Base-by-base conservation (phyloP, 1,284 basidiomycete genomes). In the Xerocomus nothofagi region DNA sequence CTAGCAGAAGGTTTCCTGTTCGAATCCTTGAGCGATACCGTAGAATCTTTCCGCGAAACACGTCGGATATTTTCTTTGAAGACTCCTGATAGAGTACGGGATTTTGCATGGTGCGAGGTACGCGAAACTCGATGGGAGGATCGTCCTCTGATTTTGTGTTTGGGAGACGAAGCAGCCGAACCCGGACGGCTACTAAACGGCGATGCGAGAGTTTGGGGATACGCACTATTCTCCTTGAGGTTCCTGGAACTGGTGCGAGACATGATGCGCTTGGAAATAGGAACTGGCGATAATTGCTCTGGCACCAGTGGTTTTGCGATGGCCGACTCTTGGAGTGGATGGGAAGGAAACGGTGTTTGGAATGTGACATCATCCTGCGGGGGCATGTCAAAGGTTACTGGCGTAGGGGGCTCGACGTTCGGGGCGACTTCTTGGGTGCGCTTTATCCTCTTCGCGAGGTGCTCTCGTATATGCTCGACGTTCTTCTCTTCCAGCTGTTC, bases 231-330 rank as follows among this genome's bases (percentile, higher is more conserved):
- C 61, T 80, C 79, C 55, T 79, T 79, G 41, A 77, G 66, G 41
- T 70, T 72, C 39, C 69, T 67, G 50, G 78, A 80, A 36, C 65
- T 69, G 21, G 73, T 72, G 47, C 75, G 73, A 47, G 77, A 76
- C 20, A 71, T 54, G 26, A 74, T 68, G 18, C 74, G 73, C 55
- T 70, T 77, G 39, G 71, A 63, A 23, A 71, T 59, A 42, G 77
- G 74, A 32, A 74, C 60, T 3, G 69, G 75, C n/a, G 73, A 78
- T 9, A 77, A 53, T 33, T 61, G 58, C 37, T 75, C 73, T 38
- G 61, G 57, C 0, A 27, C 41, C 9, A 32, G 4, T 3, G 43
- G 47, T 8, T 38, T 27, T 17, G 37, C 27, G 23, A 47, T 39
- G 1, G 39, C 24, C 1, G 40, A 47, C 10, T 61, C 50, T 46